Conservation (phyloP, 164 flowering plant species). For the Macadamia integrifolia region DNA sequence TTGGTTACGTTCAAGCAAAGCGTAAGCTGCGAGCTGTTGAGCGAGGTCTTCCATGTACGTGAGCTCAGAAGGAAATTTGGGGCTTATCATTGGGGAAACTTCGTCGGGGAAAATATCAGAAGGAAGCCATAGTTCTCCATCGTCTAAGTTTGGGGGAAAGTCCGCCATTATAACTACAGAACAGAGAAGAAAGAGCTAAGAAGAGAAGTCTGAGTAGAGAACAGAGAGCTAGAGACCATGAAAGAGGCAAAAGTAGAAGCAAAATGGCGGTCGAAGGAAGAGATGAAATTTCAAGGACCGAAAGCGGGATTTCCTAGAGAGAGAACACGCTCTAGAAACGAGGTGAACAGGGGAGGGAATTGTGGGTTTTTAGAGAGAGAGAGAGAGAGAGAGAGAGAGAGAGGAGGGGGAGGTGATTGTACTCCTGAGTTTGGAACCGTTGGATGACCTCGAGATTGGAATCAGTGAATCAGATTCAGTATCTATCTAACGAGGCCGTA, state of each 20-base stretch:
- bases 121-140: neutral
- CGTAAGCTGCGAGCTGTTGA: conserved; percentile 20
- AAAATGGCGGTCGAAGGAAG: neutral
- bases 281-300: conserved; percentile 1
- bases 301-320: conserved; percentile 3
- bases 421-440: too few relatives aligned
- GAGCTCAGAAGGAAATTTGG: conserved; percentile 16
- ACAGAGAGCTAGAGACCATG: neutral
- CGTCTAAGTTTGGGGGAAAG: neutral
- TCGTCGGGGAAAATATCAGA: neutral
- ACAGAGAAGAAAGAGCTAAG: neutral
- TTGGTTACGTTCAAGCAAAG: conserved; percentile 12
- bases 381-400: neutral
- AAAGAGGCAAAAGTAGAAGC: neutral
- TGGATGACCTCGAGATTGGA: too few relatives aligned
- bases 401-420: too few relatives aligned
- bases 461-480: too few relatives aligned
- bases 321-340: conserved; percentile 7
- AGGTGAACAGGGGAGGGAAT: conserved; percentile 6
- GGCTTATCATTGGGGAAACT: neutral
- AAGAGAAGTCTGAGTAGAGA: neutral
- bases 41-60: conserved; percentile 29
- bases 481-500: too few relatives aligned
- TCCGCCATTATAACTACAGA: neutral
- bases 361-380: neutral